phyloP scores from a whole-genome alignment of 78 protist genomes.

The Dictyostelium intermedium region DNA sequence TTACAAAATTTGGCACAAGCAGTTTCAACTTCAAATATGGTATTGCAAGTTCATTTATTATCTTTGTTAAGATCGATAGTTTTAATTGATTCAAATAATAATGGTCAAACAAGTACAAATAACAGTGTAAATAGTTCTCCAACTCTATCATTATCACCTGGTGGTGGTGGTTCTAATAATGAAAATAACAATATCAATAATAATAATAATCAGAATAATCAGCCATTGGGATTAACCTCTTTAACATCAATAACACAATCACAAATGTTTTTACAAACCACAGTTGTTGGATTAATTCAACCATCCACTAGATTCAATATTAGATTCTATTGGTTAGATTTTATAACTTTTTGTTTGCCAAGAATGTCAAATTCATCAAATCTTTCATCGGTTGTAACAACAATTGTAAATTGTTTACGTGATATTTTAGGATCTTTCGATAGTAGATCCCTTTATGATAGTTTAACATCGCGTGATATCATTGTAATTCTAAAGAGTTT shows the following conservation, averaged over 20 bases:
- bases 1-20: slow-evolving; percentile 71
- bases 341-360: slow-evolving; percentile 70
- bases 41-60: slow-evolving; percentile 65
- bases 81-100: slow-evolving; percentile 25
- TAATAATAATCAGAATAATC: background rate
- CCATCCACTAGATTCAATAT: slow-evolving; percentile 68
- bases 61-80: slow-evolving; percentile 64
- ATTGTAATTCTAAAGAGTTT: slow-evolving; percentile 51
- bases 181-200: background rate
- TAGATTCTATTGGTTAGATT: slow-evolving; percentile 78
- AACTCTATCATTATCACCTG: background rate
- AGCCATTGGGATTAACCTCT: slow-evolving; percentile 1
- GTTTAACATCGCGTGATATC: slow-evolving; percentile 65
- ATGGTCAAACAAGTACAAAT: background rate
- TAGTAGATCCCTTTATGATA: slow-evolving; percentile 51
- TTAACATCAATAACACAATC: slow-evolving; percentile 56
- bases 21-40: slow-evolving; percentile 59
- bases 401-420: slow-evolving; percentile 75
- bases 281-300: slow-evolving; percentile 72
- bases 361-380: slow-evolving; percentile 53
- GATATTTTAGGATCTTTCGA: slow-evolving; percentile 52
- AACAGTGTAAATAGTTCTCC: background rate
- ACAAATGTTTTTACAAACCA: slow-evolving; percentile 73
- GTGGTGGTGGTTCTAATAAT: background rate
- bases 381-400: slow-evolving; percentile 8